Evolutionary conservation across 306 rosid species (phyloP), one percentile per base, ranked within the genome.

Genomic region (Betula pendula): DNA sequence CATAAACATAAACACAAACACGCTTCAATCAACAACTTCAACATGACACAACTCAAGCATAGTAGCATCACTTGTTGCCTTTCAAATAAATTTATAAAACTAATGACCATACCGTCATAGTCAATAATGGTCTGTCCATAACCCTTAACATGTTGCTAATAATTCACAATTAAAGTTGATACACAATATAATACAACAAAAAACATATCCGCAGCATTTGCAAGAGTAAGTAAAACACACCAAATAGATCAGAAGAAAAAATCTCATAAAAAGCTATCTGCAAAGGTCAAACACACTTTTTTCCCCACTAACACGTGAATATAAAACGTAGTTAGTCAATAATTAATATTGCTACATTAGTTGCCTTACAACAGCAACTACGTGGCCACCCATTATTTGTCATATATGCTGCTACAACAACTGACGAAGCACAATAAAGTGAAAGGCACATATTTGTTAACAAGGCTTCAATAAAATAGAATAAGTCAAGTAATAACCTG

Each of bases 401-500:
- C 40, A 55, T 20, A 71, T 11, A 68, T 44, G 25, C n/a, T n/a
- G n/a, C 68, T 20, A 55, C 45, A 11, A 67, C 33, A 24, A 75
- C 15, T 24, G 42, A 16, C 50, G 42, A 8, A 47, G 49, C 19
- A 68, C 22, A 3, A 71, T 24, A 29, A 48, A 17, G 22, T 44
- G 45, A 62, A 15, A 17, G 47, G 22, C 45, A 29, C 68, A 42
- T 51, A 49, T 10, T 47, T 63, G 47, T 27, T 25, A 16, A 59
- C 14, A 63, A 71, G 76, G 60, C 22, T 51, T 59, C 50, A 49
- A 70, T 65, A 20, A 53, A 71, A 75, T 44, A 71, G 45, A 22
- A 58, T 74, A 49, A 29, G 49, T 48, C 73, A 51, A 50, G 75
- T 77, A 73, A 44, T 75, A 43, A 93, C 97, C 95, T 84, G 89